Conservation (phyloP, 1,139 yeast species). For the Suhomyces anneliseae region DNA sequence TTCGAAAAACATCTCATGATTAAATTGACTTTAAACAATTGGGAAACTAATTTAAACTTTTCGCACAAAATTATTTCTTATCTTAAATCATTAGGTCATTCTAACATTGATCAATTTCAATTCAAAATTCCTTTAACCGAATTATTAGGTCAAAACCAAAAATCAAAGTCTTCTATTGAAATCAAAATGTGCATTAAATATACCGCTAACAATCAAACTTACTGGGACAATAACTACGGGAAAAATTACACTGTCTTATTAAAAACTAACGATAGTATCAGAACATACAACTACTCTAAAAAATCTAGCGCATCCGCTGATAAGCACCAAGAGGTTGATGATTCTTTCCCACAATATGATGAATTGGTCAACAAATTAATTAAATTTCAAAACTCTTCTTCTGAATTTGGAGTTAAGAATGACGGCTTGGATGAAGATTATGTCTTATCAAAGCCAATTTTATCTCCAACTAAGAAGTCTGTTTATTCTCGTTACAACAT, state of each 20-base stretch:
- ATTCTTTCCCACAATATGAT: conserved; percentile 25
- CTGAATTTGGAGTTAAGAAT: conserved; percentile 10
- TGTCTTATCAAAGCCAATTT: neutral
- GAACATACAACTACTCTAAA: conserved; percentile 16
- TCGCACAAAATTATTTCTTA: conserved; percentile 22
- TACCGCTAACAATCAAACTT: conserved; percentile 16
- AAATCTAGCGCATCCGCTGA: neutral
- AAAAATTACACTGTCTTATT: conserved; percentile 31
- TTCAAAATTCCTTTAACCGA: conserved; percentile 36
- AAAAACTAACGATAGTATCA: conserved; percentile 18
- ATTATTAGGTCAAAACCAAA: conserved; percentile 16
- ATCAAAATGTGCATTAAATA: conserved; percentile 23
- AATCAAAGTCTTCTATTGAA: conserved; percentile 10
- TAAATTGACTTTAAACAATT: conserved; percentile 39
- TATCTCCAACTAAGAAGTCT: conserved; percentile 9
- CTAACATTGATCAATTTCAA: conserved; percentile 39
- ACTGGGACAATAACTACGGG: conserved; percentile 25
- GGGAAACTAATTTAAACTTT: conserved; percentile 36
- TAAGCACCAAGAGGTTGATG: conserved; percentile 8
- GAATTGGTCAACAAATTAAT: conserved; percentile 24
- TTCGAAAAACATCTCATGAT: conserved; percentile 38
- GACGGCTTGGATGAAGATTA: conserved; percentile 5
- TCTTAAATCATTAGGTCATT: conserved; percentile 25
- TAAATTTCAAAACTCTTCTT: conserved; percentile 12
- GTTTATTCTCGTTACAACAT: conserved; percentile 16